Percentiles rank a stretch among this genome's conserved stretches.
These are phyloP conservation scores for Aureobasidium sp. DNA, from an alignment of 2,329 filamentous ascomycete genomes.

Conservation along the genomic window DNA sequence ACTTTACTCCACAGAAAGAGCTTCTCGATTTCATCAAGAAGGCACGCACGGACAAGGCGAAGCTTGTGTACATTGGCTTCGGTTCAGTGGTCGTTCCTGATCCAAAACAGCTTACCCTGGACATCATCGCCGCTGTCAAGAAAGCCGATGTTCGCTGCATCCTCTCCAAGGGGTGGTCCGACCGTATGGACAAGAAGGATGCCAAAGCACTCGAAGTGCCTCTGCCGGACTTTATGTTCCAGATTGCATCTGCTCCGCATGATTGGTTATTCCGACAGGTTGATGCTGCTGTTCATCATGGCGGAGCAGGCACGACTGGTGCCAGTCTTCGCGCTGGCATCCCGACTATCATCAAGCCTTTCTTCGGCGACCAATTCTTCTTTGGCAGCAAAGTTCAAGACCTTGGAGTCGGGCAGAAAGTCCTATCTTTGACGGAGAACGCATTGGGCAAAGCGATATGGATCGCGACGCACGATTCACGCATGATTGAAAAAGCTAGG, in stretches of 20 bases:
- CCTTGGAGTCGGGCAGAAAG: slow-evolving; percentile 79
- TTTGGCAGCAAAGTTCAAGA: slow-evolving; percentile 87
- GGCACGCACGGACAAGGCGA: slow-evolving; percentile 73
- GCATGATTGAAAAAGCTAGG: slow-evolving; percentile 82
- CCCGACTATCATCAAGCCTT: slow-evolving; percentile 90
- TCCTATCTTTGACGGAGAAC: slow-evolving; percentile 83
- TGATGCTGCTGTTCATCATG: slow-evolving; percentile 89
- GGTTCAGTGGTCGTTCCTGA: slow-evolving; percentile 93
- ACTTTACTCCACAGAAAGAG: slow-evolving; percentile 66
- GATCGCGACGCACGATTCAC: slow-evolving; percentile 81
- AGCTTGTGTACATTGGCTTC: slow-evolving; percentile 94
- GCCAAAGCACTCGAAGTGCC: slow-evolving; percentile 54
- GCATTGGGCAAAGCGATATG: slow-evolving; percentile 79
- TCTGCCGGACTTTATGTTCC: slow-evolving; percentile 70
- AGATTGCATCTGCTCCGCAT: slow-evolving; percentile 77
- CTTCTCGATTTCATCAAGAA: slow-evolving; percentile 74
- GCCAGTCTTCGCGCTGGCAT: slow-evolving; percentile 84
- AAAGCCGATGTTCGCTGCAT: slow-evolving; percentile 93
- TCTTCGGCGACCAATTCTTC: slow-evolving; percentile 98
- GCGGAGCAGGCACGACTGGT: slow-evolving; percentile 88
- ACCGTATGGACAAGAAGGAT: slow-evolving; percentile 57
- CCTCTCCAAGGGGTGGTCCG: slow-evolving; percentile 94
- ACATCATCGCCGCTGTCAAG: slow-evolving; percentile 83
- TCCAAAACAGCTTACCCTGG: slow-evolving; percentile 76
- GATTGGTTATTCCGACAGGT: slow-evolving; percentile 95